A percentile compares a stretch with the other conserved stretches of the same genome.
Evolutionary conservation across 371 early-diverging fungal species (phyloP).

Genomic region (Umbelopsis sp.): DNA sequence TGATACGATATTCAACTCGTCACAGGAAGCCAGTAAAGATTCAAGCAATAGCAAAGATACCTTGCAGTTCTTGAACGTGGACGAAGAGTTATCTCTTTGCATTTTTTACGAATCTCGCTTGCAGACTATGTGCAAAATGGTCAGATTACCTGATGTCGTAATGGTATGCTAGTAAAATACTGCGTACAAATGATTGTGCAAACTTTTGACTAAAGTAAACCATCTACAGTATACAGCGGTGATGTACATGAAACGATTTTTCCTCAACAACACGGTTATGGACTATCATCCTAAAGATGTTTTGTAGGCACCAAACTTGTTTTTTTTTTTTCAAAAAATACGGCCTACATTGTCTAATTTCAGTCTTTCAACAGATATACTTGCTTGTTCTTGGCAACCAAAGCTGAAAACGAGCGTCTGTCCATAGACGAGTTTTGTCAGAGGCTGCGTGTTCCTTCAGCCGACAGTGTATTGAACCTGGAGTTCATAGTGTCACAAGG

Average conservation of each 20-base stretch:
- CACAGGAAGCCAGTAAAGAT: conserved; percentile 5
- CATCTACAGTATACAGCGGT: conserved; percentile 79
- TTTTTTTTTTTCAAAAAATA: background rate
- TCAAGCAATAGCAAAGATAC: conserved; percentile 23
- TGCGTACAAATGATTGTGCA: no score
- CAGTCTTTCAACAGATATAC: conserved; percentile 58
- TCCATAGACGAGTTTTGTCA: conserved; percentile 76
- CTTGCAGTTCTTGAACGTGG: conserved; percentile 48
- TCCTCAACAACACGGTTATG: conserved; percentile 83
- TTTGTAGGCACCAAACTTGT: conserved; percentile 49
- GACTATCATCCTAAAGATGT: conserved; percentile 89
- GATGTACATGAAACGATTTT: conserved; percentile 92
- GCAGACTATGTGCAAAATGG: conserved; percentile 31
- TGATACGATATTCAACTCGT: background rate
- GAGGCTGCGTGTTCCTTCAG: conserved; percentile 34
- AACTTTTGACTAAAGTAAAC: no score
- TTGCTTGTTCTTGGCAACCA: conserved; percentile 86
- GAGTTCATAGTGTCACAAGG: conserved; percentile 85
- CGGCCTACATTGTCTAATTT: background rate
- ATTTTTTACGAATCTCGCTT: conserved; percentile 51
- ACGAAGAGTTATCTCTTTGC: conserved; percentile 57
- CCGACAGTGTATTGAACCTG: conserved; percentile 51
- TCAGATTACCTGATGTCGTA: conserved; percentile 62
- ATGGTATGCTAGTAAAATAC: conserved; percentile 37
- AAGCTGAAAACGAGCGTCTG: conserved; percentile 81